Conservation (phyloP, 2,329 filamentous ascomycete species). For the Claviceps cyperi region DNA sequence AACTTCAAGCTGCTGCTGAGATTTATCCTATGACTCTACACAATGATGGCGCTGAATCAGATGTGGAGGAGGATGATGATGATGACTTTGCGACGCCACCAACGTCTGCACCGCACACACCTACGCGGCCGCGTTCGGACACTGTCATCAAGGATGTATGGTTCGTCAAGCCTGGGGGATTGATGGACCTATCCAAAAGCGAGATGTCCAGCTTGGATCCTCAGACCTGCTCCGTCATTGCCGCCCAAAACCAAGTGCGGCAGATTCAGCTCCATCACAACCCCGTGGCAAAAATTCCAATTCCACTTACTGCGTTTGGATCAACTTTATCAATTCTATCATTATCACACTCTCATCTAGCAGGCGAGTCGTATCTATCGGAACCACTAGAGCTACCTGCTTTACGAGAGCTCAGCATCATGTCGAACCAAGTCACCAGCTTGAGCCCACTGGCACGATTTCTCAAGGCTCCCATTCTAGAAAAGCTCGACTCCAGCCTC, state of each 20-base stretch:
- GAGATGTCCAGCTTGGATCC: slow-evolving; percentile 46
- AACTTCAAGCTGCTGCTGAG: neutral
- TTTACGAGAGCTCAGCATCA: slow-evolving; percentile 63
- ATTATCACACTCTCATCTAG: slow-evolving; percentile 60
- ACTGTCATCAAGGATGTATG: slow-evolving; percentile 33
- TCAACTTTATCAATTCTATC: slow-evolving; percentile 57
- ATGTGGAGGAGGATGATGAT: slow-evolving; percentile 38
- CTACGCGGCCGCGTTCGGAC: slow-evolving; percentile 31
- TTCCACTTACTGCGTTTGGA: slow-evolving; percentile 56
- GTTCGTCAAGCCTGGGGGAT: slow-evolving; percentile 42
- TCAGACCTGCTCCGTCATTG: slow-evolving; percentile 40
- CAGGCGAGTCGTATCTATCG: slow-evolving; percentile 48
- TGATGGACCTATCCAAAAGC: slow-evolving; percentile 57
- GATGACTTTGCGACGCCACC: slow-evolving; percentile 42
- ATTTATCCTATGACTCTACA: slow-evolving; percentile 13
- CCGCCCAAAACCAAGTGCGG: slow-evolving; percentile 34
- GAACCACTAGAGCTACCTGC: slow-evolving; percentile 54
- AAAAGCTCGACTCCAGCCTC: slow-evolving; percentile 65
- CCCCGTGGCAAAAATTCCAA: slow-evolving; percentile 53
- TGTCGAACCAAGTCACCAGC: slow-evolving; percentile 57
- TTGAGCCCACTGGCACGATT: slow-evolving; percentile 50
- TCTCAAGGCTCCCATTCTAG: slow-evolving; percentile 60
- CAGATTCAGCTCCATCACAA: slow-evolving; percentile 66
- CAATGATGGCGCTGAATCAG: slow-evolving; percentile 32
- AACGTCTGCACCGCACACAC: slow-evolving; percentile 36